Percentiles rank a stretch among this genome's conserved stretches.
Evolutionary conservation across 2,329 filamentous ascomycete genomes (phyloP).

Genomic region (Ophiobolus disseminans): DNA sequence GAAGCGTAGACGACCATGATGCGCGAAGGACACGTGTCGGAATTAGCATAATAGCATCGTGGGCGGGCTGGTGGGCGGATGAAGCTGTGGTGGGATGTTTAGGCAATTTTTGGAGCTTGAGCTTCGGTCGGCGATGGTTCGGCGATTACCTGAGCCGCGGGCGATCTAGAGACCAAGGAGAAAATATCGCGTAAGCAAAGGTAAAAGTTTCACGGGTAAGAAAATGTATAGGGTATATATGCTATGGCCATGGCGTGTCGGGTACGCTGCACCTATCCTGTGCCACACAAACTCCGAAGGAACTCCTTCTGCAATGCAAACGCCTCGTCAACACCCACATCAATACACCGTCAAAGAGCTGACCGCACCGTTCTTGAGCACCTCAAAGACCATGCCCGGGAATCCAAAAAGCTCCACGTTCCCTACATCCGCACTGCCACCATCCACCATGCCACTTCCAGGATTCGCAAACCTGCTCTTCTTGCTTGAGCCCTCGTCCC

Average conservation of each 20-base stretch:
- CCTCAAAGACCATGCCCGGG: slow-evolving; percentile 92
- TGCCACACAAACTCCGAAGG: too few relatives aligned
- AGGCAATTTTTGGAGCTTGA: slow-evolving; percentile 20
- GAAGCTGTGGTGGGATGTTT: slow-evolving; percentile 8
- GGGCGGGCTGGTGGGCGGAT: slow-evolving; percentile 22
- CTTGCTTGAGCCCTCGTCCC: slow-evolving; percentile 70
- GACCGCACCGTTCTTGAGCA: slow-evolving; percentile 88
- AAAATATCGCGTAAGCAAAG: too few relatives aligned
- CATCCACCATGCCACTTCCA: slow-evolving; percentile 49
- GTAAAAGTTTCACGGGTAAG: not conserved
- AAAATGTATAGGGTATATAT: too few relatives aligned
- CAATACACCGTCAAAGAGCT: slow-evolving; percentile 89
- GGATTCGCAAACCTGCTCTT: slow-evolving; percentile 44
- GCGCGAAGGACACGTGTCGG: slow-evolving; percentile 47
- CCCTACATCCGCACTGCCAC: slow-evolving; percentile 62
- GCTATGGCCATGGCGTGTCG: too few relatives aligned
- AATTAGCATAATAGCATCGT: slow-evolving; percentile 50
- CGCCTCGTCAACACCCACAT: too few relatives aligned
- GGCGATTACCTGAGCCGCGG: slow-evolving; percentile 26
- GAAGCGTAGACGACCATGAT: slow-evolving; percentile 55
- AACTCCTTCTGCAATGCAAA: too few relatives aligned
- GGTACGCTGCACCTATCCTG: too few relatives aligned
- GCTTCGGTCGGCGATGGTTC: slow-evolving; percentile 19
- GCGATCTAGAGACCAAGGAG: too few relatives aligned
- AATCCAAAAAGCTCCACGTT: slow-evolving; percentile 92